Percentiles rank a stretch among this genome's conserved stretches.
phyloP scores from a whole-genome alignment of 2,329 filamentous ascomycete species.

The Paraphoma chrysanthemicola region DNA sequence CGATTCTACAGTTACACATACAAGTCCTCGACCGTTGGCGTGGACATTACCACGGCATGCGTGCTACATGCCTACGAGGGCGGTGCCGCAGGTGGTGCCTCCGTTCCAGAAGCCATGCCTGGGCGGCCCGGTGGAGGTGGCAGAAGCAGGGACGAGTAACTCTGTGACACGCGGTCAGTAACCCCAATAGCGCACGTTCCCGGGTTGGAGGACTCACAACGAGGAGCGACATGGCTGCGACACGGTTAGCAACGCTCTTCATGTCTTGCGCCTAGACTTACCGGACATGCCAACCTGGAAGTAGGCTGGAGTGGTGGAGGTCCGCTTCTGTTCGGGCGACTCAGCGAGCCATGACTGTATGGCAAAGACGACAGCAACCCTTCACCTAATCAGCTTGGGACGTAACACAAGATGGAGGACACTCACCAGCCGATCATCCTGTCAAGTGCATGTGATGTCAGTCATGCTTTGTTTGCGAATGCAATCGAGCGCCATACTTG shows the following conservation, averaged over 20 bases:
- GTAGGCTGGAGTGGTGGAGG: constrained; percentile 71
- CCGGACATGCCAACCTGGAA: constrained; percentile 81
- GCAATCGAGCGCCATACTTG: constrained; percentile 62
- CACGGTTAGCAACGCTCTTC: constrained; percentile 12
- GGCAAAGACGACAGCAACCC: constrained; percentile 76
- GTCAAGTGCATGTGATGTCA: constrained; percentile 27
- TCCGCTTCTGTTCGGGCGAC: constrained; percentile 71
- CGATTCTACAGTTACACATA: constrained; percentile 23
- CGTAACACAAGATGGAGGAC: constrained; percentile 11
- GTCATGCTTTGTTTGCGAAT: constrained; percentile 15
- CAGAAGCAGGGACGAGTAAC: constrained; percentile 71
- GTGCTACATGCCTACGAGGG: constrained; percentile 40
- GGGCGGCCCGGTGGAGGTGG: constrained; percentile 56
- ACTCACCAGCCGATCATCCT: constrained; percentile 70
- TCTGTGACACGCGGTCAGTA: constrained; percentile 31
- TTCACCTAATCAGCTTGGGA: constrained; percentile 41
- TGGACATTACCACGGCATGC: not conserved
- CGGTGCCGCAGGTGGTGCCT: constrained; percentile 57
- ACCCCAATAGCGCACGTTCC: not conserved
- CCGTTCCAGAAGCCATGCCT: constrained; percentile 52
- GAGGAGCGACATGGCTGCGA: constrained; percentile 52
- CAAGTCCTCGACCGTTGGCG: constrained; percentile 7
- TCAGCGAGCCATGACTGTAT: constrained; percentile 80
- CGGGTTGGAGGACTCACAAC: constrained; percentile 47
- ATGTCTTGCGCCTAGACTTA: constrained; percentile 54